Percentiles rank a stretch among this genome's conserved stretches.
Evolutionary conservation across 139 green algal genomes (phyloP).

Genomic region (Coccomyxa sp.): DNA sequence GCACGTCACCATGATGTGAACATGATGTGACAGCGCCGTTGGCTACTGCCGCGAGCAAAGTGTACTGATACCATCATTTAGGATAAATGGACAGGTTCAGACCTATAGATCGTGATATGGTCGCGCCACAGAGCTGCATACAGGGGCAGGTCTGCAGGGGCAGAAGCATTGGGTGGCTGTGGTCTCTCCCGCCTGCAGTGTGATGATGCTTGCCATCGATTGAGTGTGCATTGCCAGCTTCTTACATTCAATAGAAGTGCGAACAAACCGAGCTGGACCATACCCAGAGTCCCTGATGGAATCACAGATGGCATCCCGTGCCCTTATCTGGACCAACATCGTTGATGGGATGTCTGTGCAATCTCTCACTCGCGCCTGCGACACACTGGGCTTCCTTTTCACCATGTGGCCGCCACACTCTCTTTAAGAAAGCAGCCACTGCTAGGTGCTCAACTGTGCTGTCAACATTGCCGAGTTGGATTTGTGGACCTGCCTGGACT

Average conservation of each 20-base stretch:
- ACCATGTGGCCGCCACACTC: neutral
- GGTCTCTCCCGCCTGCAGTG: slow-evolving; percentile 51
- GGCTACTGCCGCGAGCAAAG: neutral
- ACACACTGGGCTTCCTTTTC: neutral
- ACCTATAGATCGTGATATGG: neutral
- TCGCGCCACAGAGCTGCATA: slow-evolving; percentile 16
- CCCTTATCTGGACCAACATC: slow-evolving; percentile 34
- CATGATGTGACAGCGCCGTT: too few species aligned
- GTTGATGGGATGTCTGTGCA: slow-evolving; percentile 48
- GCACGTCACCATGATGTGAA: slow-evolving; percentile 51
- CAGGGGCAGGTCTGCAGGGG: slow-evolving; percentile 71
- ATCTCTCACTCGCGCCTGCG: slow-evolving; percentile 44
- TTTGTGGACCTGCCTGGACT: slow-evolving; percentile 29
- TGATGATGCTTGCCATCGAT: neutral
- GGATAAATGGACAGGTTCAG: neutral
- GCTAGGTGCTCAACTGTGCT: neutral
- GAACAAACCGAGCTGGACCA: neutral
- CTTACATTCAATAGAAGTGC: neutral
- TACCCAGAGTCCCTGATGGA: slow-evolving; percentile 48
- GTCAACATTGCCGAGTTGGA: neutral
- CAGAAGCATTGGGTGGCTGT: slow-evolving; percentile 33
- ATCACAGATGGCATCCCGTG: slow-evolving; percentile 86
- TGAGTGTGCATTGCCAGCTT: neutral
- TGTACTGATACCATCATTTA: neutral
- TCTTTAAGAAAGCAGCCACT: neutral